phyloP scores from a whole-genome alignment of 371 early-diverging fungal species.

The Mucor plumbeus region DNA sequence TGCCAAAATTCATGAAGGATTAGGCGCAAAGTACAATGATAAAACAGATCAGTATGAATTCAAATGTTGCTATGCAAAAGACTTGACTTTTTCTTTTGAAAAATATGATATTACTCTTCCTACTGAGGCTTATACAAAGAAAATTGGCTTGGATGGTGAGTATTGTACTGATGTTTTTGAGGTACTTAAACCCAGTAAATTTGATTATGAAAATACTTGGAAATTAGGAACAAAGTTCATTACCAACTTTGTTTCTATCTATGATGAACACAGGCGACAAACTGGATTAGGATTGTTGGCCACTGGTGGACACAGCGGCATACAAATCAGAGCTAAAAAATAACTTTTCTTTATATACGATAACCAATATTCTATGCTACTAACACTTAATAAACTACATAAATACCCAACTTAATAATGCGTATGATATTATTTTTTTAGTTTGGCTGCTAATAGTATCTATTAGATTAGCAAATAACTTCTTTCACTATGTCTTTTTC shows the following conservation, averaged over 20 bases:
- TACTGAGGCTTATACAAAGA: constrained; percentile 9
- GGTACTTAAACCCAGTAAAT: neutral
- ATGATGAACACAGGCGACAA: neutral
- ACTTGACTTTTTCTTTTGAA: constrained; percentile 9
- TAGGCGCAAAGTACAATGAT: neutral
- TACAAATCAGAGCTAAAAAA: neutral
- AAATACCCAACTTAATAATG: too few relatives aligned
- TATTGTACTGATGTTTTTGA: constrained; percentile 1
- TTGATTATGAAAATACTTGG: constrained; percentile 6
- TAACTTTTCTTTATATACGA: neutral
- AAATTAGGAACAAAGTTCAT: constrained; percentile 17
- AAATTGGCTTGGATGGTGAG: neutral
- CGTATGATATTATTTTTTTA: too few relatives aligned
- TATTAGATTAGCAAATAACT: too few relatives aligned
- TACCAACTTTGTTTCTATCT: constrained; percentile 9
- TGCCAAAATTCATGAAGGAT: neutral
- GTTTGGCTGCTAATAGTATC: too few relatives aligned
- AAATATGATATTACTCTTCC: constrained; percentile 14
- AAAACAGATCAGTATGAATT: neutral
- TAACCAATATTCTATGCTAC: too few relatives aligned
- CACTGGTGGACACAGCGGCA: neutral
- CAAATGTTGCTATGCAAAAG: constrained; percentile 12
- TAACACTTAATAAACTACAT: neutral
- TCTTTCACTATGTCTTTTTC: too few relatives aligned
- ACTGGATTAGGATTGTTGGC: constrained; percentile 7